Evolutionary conservation across 176 grass and related monocot genomes (phyloP), one percentile per base, ranked within the genome.

Genomic region (Carex parvula): DNA sequence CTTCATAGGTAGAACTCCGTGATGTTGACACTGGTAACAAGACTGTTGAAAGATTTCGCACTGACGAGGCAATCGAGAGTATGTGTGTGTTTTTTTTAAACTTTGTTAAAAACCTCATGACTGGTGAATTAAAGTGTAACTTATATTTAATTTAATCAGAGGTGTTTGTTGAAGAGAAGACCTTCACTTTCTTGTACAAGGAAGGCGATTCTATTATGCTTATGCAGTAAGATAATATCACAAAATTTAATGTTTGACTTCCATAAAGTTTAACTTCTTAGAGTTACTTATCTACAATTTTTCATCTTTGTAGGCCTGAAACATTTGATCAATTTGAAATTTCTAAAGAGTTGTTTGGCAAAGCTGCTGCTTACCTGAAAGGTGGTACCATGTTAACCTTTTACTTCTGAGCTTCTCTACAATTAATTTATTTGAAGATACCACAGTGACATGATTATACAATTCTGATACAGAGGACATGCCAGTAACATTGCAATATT

Each of bases 11-110:
- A 24, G 95, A 95, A 88, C 81, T 98, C 75, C 94, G 95, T 63
- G 95, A 98, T 90, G 92, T 92, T 91, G 95, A 95, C 84, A 95
- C 89, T 81, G 91, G 95, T 42, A 93, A 98, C 88, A 98, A 98
- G 86, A 86, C 81, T 89, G 87, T 83, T 33, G 95, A 95, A 93
- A 92, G 92, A 89, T 98, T 98, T 73, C 95, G 89, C 79, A 98
- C 95, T 8, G 92, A 98, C 63, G 95, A 98, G 83, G 91, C 91
- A 74, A 87, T 95, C 15, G 95, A 98, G 80, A 93, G 95, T 98
- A 98, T 83, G 91, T 9, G 68, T 33, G 26, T 17, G 10, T 58
- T 0, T 16, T 14, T 59, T 61, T 12, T 35, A 62, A 65, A 80
- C 41, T 12, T 81, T 3, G 42, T 87, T 55, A 80, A 17, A 6